Conservation (phyloP, 441 rosid species). For the Aquilaria agallochum region DNA sequence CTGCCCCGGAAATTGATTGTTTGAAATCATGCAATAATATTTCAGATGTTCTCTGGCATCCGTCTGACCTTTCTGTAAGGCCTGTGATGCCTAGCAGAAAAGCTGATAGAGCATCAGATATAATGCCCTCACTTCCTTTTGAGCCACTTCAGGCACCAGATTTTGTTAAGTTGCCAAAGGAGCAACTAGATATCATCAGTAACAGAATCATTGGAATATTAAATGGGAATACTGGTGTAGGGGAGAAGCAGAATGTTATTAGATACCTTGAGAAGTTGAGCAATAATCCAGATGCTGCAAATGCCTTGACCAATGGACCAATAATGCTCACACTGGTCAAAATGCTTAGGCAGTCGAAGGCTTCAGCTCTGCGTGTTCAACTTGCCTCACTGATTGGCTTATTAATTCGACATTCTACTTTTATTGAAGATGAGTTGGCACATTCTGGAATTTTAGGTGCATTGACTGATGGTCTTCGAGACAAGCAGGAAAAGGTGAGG, state of each 20-base stretch:
- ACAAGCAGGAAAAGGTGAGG: slow-evolving; percentile 92
- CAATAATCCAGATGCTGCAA: slow-evolving; percentile 83
- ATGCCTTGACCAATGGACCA: slow-evolving; percentile 85
- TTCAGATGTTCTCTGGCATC: slow-evolving; percentile 82
- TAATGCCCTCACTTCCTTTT: slow-evolving; percentile 71
- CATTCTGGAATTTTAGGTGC: slow-evolving; percentile 88
- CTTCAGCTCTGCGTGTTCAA: slow-evolving; percentile 82
- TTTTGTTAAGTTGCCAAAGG: slow-evolving; percentile 74
- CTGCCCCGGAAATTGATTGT: slow-evolving; percentile 47
- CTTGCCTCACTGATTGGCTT: slow-evolving; percentile 92
- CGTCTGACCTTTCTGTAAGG: slow-evolving; percentile 90
- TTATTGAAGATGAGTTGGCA: slow-evolving; percentile 78
- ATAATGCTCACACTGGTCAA: slow-evolving; percentile 89
- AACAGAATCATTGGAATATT: slow-evolving; percentile 51
- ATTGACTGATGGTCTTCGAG: slow-evolving; percentile 90
- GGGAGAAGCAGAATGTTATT: slow-evolving; percentile 88
- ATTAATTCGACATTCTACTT: slow-evolving; percentile 89
- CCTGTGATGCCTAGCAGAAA: slow-evolving; percentile 98
- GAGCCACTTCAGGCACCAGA: slow-evolving; percentile 70
- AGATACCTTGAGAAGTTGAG: slow-evolving; percentile 90
- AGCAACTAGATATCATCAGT: slow-evolving; percentile 63
- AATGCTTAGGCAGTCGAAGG: slow-evolving; percentile 86
- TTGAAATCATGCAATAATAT: slow-evolving; percentile 55
- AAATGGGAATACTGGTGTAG: slow-evolving; percentile 61
- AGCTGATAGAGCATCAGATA: slow-evolving; percentile 65